Conservation (phyloP, 73 alveolate genomes). For the Breviolum minutum region DNA sequence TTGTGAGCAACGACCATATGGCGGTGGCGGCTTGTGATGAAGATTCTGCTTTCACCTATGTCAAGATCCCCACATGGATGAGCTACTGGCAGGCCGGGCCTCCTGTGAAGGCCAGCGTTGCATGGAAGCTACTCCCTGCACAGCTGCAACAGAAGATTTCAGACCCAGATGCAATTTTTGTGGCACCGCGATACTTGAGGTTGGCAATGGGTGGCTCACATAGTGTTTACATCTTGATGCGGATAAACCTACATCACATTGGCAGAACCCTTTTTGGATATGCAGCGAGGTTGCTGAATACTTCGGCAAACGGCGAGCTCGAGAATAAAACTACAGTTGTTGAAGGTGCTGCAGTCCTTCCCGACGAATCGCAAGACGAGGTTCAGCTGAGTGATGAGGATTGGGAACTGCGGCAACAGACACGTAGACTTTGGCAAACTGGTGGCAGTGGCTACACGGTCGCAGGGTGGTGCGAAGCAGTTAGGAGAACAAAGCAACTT, state of each 20-base stretch:
- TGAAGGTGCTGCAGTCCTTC: too few species aligned
- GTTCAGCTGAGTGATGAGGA: not conserved
- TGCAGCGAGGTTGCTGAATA: too few species aligned
- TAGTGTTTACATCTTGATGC: not conserved
- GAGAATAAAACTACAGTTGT: too few species aligned
- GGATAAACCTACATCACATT: not conserved
- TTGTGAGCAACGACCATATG: not conserved
- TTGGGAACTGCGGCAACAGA: not conserved
- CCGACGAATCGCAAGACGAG: too few species aligned
- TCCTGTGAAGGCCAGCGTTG: not conserved
- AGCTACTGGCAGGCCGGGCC: not conserved
- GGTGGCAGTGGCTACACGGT: not conserved
- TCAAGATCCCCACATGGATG: not conserved
- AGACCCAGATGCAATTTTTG: not conserved
- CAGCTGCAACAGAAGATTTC: not conserved
- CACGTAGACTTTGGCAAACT: too few species aligned
- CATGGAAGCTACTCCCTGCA: not conserved
- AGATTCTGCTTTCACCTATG: not conserved
- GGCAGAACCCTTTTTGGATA: too few species aligned
- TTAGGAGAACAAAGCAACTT: not conserved
- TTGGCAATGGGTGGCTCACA: not conserved
- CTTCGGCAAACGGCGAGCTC: too few species aligned
- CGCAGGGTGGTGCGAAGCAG: constrained; percentile 20
- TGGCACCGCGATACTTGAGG: not conserved
- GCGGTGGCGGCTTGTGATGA: not conserved